These are phyloP conservation scores for Knoxdaviesia capensis DNA, from an alignment of 2,329 filamentous ascomycete genomes.

Conservation along the genomic window DNA sequence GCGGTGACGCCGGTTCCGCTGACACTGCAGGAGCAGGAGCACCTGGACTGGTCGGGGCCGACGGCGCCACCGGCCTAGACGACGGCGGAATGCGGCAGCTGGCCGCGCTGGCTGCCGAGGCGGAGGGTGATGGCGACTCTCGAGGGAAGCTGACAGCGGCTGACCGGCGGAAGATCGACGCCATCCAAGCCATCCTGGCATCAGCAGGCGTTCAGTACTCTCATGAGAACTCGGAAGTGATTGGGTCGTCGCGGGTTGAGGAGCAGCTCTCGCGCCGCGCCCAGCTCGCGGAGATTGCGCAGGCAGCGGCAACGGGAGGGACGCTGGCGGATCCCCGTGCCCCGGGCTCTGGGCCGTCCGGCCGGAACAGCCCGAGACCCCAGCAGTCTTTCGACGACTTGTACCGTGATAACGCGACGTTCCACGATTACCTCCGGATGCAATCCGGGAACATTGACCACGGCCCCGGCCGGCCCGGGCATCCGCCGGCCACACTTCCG, in stretches of 20 bases:
- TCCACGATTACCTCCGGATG: too few relatives aligned
- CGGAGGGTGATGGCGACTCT: slow-evolving; percentile 20
- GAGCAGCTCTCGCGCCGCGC: slow-evolving; percentile 62
- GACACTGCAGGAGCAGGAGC: slow-evolving; percentile 27
- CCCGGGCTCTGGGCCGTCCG: too few relatives aligned
- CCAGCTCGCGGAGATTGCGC: slow-evolving; percentile 31
- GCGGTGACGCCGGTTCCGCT: slow-evolving; percentile 9
- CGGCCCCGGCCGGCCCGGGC: too few relatives aligned
- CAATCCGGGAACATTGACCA: too few relatives aligned
- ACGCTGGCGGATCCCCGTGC: not conserved
- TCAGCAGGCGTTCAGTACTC: slow-evolving; percentile 85
- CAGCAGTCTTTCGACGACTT: too few relatives aligned
- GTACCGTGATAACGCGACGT: too few relatives aligned
- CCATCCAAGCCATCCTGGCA: slow-evolving; percentile 73
- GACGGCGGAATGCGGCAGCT: slow-evolving; percentile 55
- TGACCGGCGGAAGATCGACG: slow-evolving; percentile 40
- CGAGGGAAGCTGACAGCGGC: slow-evolving; percentile 18
- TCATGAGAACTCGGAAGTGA: slow-evolving; percentile 88
- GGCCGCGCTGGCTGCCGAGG: slow-evolving; percentile 28
- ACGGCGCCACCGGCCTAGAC: slow-evolving; percentile 12
- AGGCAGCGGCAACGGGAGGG: slow-evolving; percentile 17
- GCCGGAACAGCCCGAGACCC: too few relatives aligned
- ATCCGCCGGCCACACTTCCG: too few relatives aligned
- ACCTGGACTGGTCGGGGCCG: slow-evolving; percentile 42
- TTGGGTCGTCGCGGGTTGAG: slow-evolving; percentile 85